These are phyloP conservation scores for Starmerella powellii DNA, from an alignment of 805 yeast genomes.

Conservation along the genomic window DNA sequence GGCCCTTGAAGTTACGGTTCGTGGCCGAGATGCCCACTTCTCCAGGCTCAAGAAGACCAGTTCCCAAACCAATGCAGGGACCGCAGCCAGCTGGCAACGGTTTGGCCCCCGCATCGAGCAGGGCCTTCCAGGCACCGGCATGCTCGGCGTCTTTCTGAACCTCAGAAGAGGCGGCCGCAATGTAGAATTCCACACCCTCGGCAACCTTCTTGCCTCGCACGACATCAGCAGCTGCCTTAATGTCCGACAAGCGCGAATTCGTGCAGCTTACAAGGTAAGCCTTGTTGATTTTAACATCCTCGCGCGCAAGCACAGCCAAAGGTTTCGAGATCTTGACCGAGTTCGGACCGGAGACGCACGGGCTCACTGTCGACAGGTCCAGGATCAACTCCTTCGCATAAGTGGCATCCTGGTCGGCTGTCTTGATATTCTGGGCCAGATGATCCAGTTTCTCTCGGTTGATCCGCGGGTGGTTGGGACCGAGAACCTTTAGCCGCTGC, in stretches of 20 bases:
- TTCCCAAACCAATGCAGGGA: constrained; percentile 95
- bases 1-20: constrained; percentile 95
- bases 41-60: constrained; percentile 86
- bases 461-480: constrained; percentile 75
- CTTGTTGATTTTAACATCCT: constrained; percentile 71
- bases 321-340: constrained; percentile 86
- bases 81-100: constrained; percentile 99
- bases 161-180: constrained; percentile 91
- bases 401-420: constrained; percentile 63
- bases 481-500: constrained; percentile 43
- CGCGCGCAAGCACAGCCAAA: constrained; percentile 55
- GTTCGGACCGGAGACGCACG: constrained; percentile 92
- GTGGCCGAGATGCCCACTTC: constrained; percentile 98
- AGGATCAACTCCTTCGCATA: constrained; percentile 81
- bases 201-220: constrained; percentile 74
- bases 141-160: constrained; percentile 89
- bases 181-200: constrained; percentile 83
- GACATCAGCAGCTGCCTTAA: constrained; percentile 86
- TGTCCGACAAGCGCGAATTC: constrained; percentile 83
- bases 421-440: constrained; percentile 35
- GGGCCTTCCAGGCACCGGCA: constrained; percentile 81
- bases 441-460: constrained; percentile 46
- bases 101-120: constrained; percentile 84
- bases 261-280: constrained; percentile 98
- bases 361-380: constrained; percentile 70